A percentile compares a stretch with the other conserved stretches of the same genome.
Evolutionary conservation across 352 stramenopile species (phyloP).

Genomic region (Globisporangium barbulae): DNA sequence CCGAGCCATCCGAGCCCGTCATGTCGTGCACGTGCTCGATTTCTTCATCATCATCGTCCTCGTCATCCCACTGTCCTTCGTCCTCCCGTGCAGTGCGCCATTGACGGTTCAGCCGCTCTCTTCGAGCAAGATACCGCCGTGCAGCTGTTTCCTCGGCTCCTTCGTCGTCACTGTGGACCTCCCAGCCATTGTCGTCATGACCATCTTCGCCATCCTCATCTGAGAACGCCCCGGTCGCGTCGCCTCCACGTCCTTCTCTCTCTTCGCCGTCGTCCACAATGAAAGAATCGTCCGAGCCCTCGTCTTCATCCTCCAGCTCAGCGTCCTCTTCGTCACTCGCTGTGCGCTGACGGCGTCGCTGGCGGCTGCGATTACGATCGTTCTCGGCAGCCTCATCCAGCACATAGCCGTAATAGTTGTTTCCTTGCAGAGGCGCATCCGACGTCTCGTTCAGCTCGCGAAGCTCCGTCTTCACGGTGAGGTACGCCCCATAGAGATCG

Average conservation of each 20-base stretch:
- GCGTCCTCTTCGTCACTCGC: slow-evolving; percentile 38
- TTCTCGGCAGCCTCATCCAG: slow-evolving; percentile 25
- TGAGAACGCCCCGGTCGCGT: slow-evolving; percentile 25
- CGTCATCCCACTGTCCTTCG: slow-evolving; percentile 3
- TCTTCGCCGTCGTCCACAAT: slow-evolving; percentile 53
- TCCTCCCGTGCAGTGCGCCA: neutral
- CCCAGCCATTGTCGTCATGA: slow-evolving; percentile 17
- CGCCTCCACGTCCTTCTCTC: slow-evolving; percentile 18
- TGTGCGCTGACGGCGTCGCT: slow-evolving; percentile 19
- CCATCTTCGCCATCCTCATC: slow-evolving; percentile 22
- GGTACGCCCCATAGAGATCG: slow-evolving; percentile 50
- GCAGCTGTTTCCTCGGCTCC: slow-evolving; percentile 26
- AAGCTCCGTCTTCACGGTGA: slow-evolving; percentile 52
- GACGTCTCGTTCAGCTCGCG: slow-evolving; percentile 42
- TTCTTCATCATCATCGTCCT: neutral
- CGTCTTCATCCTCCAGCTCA: slow-evolving; percentile 27
- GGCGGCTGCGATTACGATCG: slow-evolving; percentile 15
- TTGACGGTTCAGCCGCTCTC: neutral
- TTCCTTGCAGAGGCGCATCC: slow-evolving; percentile 31
- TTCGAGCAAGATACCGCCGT: neutral
- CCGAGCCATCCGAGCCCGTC: slow-evolving; percentile 7
- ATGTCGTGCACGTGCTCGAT: slow-evolving; percentile 5
- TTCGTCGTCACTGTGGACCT: slow-evolving; percentile 33
- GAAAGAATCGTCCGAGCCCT: slow-evolving; percentile 68
- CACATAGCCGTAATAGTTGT: slow-evolving; percentile 25